phyloP scores from a whole-genome alignment of 345 rosid species.

The Eucalyptus globulus region DNA sequence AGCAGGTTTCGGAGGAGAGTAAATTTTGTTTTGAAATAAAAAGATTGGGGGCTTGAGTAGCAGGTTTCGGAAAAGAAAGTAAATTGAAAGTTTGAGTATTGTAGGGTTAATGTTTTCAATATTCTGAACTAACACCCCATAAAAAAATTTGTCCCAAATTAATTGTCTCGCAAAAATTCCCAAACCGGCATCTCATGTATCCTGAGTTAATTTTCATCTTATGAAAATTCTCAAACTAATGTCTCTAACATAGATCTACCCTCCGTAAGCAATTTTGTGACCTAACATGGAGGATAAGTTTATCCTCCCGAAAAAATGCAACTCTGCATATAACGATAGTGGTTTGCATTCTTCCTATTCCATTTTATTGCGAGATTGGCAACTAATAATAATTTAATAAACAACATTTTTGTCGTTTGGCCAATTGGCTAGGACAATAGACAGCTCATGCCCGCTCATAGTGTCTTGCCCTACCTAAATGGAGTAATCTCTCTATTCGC shows the following conservation, averaged over 20 bases:
- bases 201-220: neutral
- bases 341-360: neutral
- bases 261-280: neutral
- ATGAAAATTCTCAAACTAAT: neutral
- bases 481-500: neutral
- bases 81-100: neutral
- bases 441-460: neutral
- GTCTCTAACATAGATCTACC: neutral
- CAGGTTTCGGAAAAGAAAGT: neutral
- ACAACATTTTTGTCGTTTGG: neutral
- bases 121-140: neutral
- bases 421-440: neutral
- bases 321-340: neutral
- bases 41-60: neutral
- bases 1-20: neutral
- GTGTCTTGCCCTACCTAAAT: neutral
- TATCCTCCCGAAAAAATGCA: neutral
- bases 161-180: neutral
- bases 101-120: neutral
- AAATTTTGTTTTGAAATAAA: neutral
- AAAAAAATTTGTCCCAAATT: neutral
- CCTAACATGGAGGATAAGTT: neutral
- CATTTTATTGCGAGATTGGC: neutral
- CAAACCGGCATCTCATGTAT: neutral
- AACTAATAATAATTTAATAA: neutral